Evolutionary conservation across 2,329 filamentous ascomycete species (phyloP), one percentile per base, ranked within the genome.

Genomic region (Curvularia hawaiiensis): DNA sequence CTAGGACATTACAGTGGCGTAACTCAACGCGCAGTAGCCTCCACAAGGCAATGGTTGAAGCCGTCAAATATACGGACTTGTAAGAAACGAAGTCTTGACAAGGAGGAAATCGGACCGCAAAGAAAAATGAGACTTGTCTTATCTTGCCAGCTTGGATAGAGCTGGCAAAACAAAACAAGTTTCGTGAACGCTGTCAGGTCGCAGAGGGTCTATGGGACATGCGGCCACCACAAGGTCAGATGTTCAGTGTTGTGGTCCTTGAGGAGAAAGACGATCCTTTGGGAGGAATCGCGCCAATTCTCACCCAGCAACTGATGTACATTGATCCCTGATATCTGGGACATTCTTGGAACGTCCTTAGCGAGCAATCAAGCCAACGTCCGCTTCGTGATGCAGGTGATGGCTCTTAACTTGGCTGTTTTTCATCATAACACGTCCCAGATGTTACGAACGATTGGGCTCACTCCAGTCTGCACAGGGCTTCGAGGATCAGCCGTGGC

Each of bases 391-490:
- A 30, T 41, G 33, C 38, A 18, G 33, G 22, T 14, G 33, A 56
- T 40, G n/a, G 38, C 16, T 47, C 41, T 57, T 26, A 30, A 24
- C 18, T 22, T 28, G 31, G 22, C 49, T 39, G 20, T 44, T 40
- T 54, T 48, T 14, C 24, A 60, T 83, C 82, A 92, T 75, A 93
- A 79, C 50, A 92, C 80, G 69, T 92, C 90, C 72, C 91, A 88
- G 68, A 94, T 94, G 57, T 88, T 92, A 55, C 90, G 83, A 50
- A 88, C 86, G 59, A 94, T 92, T 3, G 90, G 89, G 56, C 86
- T 87, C 72, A 90, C 88, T 39, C 90, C 90, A 68, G 85, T 86
- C 12, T 88, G 90, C 0, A 89, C 88, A 16, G 90, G 90, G 72
- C 90, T 92, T 65, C 90, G 80, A 14, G 90, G 90, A 70, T 93